Evolutionary conservation across 352 stramenopile genomes (phyloP), one percentile per base, ranked within the genome.

Genomic region (Phytopythium sindhum): DNA sequence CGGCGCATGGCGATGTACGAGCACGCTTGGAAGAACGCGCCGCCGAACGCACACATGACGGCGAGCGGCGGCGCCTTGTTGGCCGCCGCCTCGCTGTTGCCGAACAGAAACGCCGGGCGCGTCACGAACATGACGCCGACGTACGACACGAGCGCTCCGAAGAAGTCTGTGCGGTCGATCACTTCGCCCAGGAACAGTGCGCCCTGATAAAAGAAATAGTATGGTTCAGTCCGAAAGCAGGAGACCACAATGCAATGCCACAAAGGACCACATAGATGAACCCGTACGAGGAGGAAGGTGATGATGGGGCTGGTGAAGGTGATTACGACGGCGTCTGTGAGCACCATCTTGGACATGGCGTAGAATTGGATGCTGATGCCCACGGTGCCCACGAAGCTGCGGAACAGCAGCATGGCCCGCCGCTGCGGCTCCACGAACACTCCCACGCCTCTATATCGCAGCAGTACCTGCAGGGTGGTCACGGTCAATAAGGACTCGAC

Each of bases 281-380:
- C 45, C 42, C 59, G 31, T 61, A 90, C 80, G 44, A 91, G 60
- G 60, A 91, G 77, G 64, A 91, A 88, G 3, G 78, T 89, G 41
- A 87, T 57, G 39, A 91, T 77, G 12, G 82, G 82, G 19, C 78
- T 88, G 24, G 71, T 76, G 53, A 89, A 90, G 58, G 85, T 82
- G 47, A 91, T 69, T 11, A 86, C 78, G 50, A 78, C 84, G 11
- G 82, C 80, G 48, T 91, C 82, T 2, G 80, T 81, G 5, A 91
- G 67, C 59, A 91, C 78, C 82, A 91, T 91, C 35, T 83, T 70
- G 24, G 78, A 80, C 56, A 91, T 88, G 23, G 80, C 78, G 65
- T 84, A 91, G 63, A 89, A 90, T 55, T 73, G 70, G 60, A 90
- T 78, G 29, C 73, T 72, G 37, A 90, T 89, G 7, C 70, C 82